Evolutionary conservation across 2,329 filamentous ascomycete species (phyloP), one percentile per base, ranked within the genome.

Genomic region (Epichloe amarillans): DNA sequence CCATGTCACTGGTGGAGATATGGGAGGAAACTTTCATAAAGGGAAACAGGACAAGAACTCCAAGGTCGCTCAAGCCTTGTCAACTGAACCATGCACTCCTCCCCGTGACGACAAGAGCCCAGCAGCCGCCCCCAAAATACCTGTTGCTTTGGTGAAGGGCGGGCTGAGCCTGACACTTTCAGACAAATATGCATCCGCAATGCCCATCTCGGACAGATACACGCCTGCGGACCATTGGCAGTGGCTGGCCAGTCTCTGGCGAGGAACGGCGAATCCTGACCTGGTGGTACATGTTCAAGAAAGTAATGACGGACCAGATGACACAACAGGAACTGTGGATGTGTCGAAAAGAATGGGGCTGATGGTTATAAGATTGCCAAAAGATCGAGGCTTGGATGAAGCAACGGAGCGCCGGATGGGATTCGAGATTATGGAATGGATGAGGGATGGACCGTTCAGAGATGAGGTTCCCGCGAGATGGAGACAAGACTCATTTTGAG

Each of bases 201-300:
- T 90, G 42, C 84, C 86, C 1, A 88, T 94, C 57, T 71, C 75
- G 17, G 89, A 95, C 62, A 74, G 76, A 6, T 95, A 94, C 64
- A 78, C 81, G 15, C 82, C 86, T 0, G 76, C 86, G n/a, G 89
- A 95, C 60, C 91, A 97, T 69, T 97, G 91, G 89, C 86, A 94
- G 66, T 97, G 91, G 91, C 88, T 93, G 73, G 91, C 91, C 37
- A 91, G 86, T 42, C 77, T 96, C 21, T 97, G 91, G 91, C 82
- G 90, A 10, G 88, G 88, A 10, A 85, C 87, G 50, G 76, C 90
- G 1, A 88, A 86, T 0, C 82, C 91, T 0, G 91, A 97, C 65
- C 69, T 91, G 44, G 85, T 85, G 1, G 73, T 93, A 30, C 88
- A 85, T 60, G 76, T 86, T 17, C 74, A 72, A 59, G 58, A 64